Evolutionary conservation across 140 eudicot genomes (phyloP), one percentile per base, ranked within the genome.

Genomic region (Bidens hawaiensis): DNA sequence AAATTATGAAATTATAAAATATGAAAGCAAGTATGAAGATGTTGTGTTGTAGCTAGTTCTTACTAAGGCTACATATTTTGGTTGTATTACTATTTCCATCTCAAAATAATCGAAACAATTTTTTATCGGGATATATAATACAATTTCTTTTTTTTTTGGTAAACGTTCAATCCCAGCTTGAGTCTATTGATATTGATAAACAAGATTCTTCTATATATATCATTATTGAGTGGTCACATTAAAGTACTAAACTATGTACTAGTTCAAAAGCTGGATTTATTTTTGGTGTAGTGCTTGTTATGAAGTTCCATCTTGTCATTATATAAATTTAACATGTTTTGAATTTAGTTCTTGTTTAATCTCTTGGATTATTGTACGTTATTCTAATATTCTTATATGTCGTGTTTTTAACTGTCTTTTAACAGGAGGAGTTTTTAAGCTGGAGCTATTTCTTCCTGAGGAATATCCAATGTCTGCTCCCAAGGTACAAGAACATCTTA

Each of bases 381-480:
- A 25, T 13, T 51, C 15, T 24, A 51, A n/a, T n/a, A n/a, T n/a
- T n/a, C n/a, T n/a, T n/a, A n/a, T 13, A 16, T 22, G 19, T 43
- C 12, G 3, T 50, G 12, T 12, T 0, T 21, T 27, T 16, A 22
- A 24, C 25, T 50, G n/a, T 27, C 9, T 15, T 1, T 28, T 15
- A 55, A 51, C 68, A 88, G 97, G 97, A 34, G 97, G 97, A 31
- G 94, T 89, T 36, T 89, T 89, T 48, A 88, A 88, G 82, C 81
- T 88, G 78, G 96, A 88, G 67, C 53, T 88, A 70, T 88, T 88
- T 82, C 68, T 88, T 60, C 96, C 96, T 17, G 96, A 88, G 72
- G 96, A 88, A 67, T 88, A 88, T 60, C 96, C 96, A 28, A 88
- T 88, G 96, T 89, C 96, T 62, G 86, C 96, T 31, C 96, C 96